Evolutionary conservation across 164 flowering plant genomes (phyloP), one percentile per base, ranked within the genome.

Genomic region (Kalanchoe fedtschenkoi): DNA sequence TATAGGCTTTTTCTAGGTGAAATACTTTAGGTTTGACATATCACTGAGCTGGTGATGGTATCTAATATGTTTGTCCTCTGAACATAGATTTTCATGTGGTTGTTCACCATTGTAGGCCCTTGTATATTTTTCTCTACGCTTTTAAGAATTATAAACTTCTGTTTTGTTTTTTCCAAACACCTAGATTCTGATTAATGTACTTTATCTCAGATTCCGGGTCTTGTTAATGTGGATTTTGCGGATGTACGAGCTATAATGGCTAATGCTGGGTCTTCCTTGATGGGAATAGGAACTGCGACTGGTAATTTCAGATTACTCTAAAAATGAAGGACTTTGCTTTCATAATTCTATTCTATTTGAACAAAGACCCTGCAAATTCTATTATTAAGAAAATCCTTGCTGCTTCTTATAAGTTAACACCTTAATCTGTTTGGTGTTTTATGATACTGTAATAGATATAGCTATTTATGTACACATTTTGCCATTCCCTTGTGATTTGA

Each of bases 281-380:
- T 86, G 87, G 91, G 91, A 41, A 86, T 86, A 68, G 91, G 91
- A 74, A 83, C 84, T 62, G 91, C 91, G 44, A 81, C 89, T 62
- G 89, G 89, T 84, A 77, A 75, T 6, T 47, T 24, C 30, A 24
- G 30, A 24, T 47, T 58, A 8, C 14, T 33, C 9, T 22, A 58
- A 14, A 10, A 4, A 56, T 56, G 34, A 42, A 42, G 46, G 46
- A 42, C n/a, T 42, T 19, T 42, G 46, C n/a, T n/a, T n/a, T n/a
- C n/a, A n/a, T n/a, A n/a, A n/a, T n/a, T n/a, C n/a, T n/a, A n/a
- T n/a, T n/a, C n/a, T n/a, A n/a, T n/a, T n/a, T n/a, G n/a, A n/a
- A n/a, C n/a, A n/a, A n/a, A n/a, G n/a, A n/a, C n/a, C n/a, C n/a
- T n/a, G n/a, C n/a, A n/a, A n/a, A n/a, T n/a, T n/a, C n/a, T n/a